phyloP scores from a whole-genome alignment of 2,329 filamentous ascomycete genomes.

The Botrytis paeoniae region DNA sequence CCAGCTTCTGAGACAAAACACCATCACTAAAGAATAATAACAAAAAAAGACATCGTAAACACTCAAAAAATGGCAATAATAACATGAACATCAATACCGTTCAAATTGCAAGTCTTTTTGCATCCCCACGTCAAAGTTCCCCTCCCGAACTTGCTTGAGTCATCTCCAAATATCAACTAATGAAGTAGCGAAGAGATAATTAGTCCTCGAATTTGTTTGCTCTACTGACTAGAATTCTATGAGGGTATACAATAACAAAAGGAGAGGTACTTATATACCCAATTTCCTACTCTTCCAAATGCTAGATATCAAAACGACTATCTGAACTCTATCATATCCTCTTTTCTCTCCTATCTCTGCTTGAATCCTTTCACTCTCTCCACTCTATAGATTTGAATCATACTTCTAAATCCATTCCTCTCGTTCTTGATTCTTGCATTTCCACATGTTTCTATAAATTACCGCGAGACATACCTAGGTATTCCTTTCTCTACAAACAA shows the following conservation, averaged over 20 bases:
- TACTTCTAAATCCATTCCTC: background rate
- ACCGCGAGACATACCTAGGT: too few species aligned
- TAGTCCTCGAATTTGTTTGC: too few species aligned
- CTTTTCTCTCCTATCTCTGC: background rate
- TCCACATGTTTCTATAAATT: background rate
- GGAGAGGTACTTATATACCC: background rate
- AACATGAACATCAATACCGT: background rate
- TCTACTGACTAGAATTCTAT: too few species aligned
- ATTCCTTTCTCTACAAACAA: too few species aligned
- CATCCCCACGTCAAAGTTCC: too few species aligned
- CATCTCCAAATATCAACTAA: too few species aligned
- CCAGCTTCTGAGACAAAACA: too few species aligned
- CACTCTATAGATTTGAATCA: background rate
- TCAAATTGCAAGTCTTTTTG: background rate
- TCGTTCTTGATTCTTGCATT: background rate
- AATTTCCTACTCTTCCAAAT: too few species aligned
- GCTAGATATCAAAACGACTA: background rate
- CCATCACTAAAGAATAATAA: too few species aligned
- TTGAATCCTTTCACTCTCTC: too few species aligned
- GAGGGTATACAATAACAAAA: accelerated
- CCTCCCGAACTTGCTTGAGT: too few species aligned
- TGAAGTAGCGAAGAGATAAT: too few species aligned
- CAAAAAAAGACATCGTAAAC: background rate
- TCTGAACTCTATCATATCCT: background rate
- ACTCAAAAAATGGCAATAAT: background rate